Conservation (phyloP, 2,329 filamentous ascomycete genomes). For the Akanthomyces uredinophilus region DNA sequence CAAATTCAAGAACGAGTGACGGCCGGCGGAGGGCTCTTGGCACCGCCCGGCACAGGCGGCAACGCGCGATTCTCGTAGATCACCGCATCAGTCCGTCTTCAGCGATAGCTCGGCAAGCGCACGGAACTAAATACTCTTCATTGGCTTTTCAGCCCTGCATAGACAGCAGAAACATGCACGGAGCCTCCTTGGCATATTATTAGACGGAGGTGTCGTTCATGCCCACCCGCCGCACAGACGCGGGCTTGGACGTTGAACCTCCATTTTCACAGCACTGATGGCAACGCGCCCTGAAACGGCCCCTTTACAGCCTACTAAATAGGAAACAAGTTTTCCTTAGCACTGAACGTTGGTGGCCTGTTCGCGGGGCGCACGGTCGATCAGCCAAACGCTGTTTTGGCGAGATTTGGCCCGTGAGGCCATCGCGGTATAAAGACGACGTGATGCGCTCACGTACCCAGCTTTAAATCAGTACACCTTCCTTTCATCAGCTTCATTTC, state of each 20-base stretch:
- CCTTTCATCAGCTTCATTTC: background rate
- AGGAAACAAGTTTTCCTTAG: background rate
- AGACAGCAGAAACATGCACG: background rate
- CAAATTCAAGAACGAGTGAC: no score
- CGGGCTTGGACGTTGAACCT: conserved; percentile 2
- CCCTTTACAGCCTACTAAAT: background rate
- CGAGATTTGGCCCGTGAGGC: background rate
- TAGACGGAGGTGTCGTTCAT: background rate
- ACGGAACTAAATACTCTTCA: background rate
- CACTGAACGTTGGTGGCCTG: background rate
- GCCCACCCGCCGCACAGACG: conserved; percentile 1
- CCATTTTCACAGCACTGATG: background rate
- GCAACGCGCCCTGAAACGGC: background rate
- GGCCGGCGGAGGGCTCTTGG: no score
- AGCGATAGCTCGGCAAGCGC: background rate
- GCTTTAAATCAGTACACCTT: background rate
- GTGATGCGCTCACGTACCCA: background rate
- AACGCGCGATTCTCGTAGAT: background rate
- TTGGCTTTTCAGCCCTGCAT: background rate
- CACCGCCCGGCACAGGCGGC: background rate
- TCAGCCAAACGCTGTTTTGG: background rate
- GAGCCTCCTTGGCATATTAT: background rate
- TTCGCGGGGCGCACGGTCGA: background rate
- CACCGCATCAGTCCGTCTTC: background rate
- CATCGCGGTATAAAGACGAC: conserved; percentile 1